These are phyloP conservation scores for Pseudocercospora musae DNA, from an alignment of 2,329 filamentous ascomycete genomes.

Conservation along the genomic window DNA sequence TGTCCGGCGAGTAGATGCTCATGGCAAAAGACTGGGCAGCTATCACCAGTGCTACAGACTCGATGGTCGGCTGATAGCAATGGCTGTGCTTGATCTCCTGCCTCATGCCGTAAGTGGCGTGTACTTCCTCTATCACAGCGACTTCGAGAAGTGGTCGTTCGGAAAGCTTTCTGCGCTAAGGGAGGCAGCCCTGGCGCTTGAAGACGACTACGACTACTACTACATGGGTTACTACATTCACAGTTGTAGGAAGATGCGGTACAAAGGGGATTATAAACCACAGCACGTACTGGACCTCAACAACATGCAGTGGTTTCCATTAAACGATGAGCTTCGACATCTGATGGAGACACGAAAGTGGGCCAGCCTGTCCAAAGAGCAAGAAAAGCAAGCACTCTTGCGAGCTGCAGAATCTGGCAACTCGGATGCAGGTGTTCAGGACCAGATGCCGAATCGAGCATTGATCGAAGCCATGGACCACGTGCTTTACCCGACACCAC, in stretches of 20 bases:
- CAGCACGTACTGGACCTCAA: slow-evolving; percentile 70
- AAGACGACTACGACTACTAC: slow-evolving; percentile 70
- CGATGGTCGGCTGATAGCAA: slow-evolving; percentile 70
- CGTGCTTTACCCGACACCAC: slow-evolving; percentile 15
- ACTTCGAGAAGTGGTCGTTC: slow-evolving; percentile 65
- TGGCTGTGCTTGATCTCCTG: slow-evolving; percentile 73
- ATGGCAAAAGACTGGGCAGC: slow-evolving; percentile 62
- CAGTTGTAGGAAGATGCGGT: slow-evolving; percentile 75
- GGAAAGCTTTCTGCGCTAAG: slow-evolving; percentile 73
- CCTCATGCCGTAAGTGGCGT: slow-evolving; percentile 76
- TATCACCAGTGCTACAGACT: slow-evolving; percentile 73
- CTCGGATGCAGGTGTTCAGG: not conserved
- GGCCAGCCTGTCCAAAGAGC: slow-evolving; percentile 42
- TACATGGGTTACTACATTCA: slow-evolving; percentile 72
- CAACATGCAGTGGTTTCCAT: slow-evolving; percentile 30
- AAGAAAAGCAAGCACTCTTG: slow-evolving; percentile 22
- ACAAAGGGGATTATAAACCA: slow-evolving; percentile 76
- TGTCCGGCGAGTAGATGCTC: slow-evolving; percentile 43
- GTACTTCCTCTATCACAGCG: slow-evolving; percentile 78
- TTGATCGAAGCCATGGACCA: slow-evolving; percentile 20
- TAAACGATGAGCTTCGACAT: slow-evolving; percentile 32
- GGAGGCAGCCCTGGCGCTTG: slow-evolving; percentile 67
- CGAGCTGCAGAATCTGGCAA: not conserved
- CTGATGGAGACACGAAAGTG: slow-evolving; percentile 57
- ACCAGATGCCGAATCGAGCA: not conserved